Conservation (phyloP, 2,329 filamentous ascomycete species). For the Trichocomaceae sp. region DNA sequence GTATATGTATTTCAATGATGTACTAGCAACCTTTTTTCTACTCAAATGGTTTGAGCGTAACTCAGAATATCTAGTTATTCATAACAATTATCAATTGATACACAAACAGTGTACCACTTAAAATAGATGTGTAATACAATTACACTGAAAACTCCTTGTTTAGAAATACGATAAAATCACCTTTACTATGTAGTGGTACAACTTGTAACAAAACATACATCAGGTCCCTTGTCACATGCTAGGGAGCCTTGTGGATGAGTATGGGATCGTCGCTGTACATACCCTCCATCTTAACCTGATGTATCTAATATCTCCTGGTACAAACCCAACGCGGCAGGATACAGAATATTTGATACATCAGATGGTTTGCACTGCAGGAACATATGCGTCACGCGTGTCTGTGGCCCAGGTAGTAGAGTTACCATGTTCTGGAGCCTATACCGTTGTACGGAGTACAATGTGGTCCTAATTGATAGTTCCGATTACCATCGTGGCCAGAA, state of each 20-base stretch:
- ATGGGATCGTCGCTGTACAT: not conserved
- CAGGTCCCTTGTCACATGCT: not conserved
- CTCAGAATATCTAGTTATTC: too few species aligned
- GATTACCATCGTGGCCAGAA: not conserved
- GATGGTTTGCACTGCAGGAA: not conserved
- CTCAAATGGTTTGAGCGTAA: too few species aligned
- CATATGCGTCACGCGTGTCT: not conserved
- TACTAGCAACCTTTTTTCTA: not conserved
- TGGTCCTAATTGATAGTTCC: not conserved
- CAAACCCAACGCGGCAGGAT: not conserved
- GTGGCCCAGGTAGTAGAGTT: not conserved
- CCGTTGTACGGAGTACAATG: too few species aligned
- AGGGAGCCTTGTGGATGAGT: not conserved
- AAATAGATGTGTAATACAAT: not conserved
- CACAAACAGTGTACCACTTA: too few species aligned
- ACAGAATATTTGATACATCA: not conserved
- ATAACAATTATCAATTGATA: too few species aligned
- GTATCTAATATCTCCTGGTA: not conserved
- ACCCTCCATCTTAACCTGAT: not conserved
- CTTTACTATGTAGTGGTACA: too few species aligned
- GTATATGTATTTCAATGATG: constrained; percentile 69
- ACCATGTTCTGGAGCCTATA: too few species aligned
- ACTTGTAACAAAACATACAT: not conserved
- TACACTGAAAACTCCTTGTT: too few species aligned
- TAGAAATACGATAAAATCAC: too few species aligned